A percentile compares a stretch with the other conserved stretches of the same genome.
These are phyloP conservation scores for Amniculicola lignicola DNA, from an alignment of 495 filamentous ascomycete species.

Conservation along the genomic window DNA sequence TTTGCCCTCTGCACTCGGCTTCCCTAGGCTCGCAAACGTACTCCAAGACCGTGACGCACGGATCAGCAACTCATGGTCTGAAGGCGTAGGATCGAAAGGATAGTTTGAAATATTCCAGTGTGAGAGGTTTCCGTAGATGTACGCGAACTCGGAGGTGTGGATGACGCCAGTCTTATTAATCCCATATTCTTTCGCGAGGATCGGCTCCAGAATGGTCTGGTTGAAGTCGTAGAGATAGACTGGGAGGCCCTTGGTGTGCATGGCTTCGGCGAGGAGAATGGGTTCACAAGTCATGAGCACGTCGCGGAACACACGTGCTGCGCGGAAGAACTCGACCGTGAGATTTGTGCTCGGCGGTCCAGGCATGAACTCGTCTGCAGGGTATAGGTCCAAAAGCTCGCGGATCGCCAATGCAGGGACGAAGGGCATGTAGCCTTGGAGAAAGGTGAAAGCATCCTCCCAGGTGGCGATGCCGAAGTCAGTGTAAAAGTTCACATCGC, in stretches of 20 bases:
- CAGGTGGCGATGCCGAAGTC: slow-evolving; percentile 12
- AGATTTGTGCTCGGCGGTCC: slow-evolving; percentile 11
- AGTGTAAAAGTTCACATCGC: slow-evolving; percentile 17
- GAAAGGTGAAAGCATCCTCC: slow-evolving; percentile 6
- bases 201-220: slow-evolving; percentile 20
- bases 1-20: neutral
- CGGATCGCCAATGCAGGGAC: neutral
- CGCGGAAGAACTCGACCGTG: slow-evolving; percentile 17
- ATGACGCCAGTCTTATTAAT: slow-evolving; percentile 10
- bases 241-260: slow-evolving; percentile 2
- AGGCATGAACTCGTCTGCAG: slow-evolving; percentile 8
- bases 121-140: slow-evolving; percentile 16
- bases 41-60: slow-evolving; percentile 10
- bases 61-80: neutral
- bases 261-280: slow-evolving; percentile 12
- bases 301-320: slow-evolving; percentile 16
- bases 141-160: slow-evolving; percentile 21
- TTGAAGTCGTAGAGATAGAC: slow-evolving; percentile 19
- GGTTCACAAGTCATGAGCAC: slow-evolving; percentile 14
- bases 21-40: slow-evolving; percentile 1
- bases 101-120: slow-evolving; percentile 3
- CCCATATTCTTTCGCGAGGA: neutral
- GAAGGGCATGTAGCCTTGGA: slow-evolving; percentile 4
- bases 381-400: slow-evolving; percentile 12
- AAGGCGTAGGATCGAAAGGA: slow-evolving; percentile 3